Evolutionary conservation across 2,329 filamentous ascomycete species (phyloP), one percentile per base, ranked within the genome.

Genomic region (Cladophialophora yegresii): DNA sequence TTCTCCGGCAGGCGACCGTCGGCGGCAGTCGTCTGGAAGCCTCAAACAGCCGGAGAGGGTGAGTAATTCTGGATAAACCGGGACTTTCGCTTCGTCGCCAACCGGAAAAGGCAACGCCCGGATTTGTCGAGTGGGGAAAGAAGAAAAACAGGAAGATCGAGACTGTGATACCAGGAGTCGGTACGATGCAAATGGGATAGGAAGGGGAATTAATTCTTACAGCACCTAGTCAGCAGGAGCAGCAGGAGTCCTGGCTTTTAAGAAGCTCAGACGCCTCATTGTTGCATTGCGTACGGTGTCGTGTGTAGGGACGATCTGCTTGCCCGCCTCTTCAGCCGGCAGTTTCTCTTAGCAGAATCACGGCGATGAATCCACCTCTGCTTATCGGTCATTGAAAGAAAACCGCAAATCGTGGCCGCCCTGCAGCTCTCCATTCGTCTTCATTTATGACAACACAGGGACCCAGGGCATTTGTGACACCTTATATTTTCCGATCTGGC

Each of bases 81-180:
- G 10, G 36, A 43, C n/a, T 16, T 50, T 12, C 47, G 47, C 47
- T 50, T 50, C 20, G 47, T 10, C 5, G 16, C 47, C 47, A 26
- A 26, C 10, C 20, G 23, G 9, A 22, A 59, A 40, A 47, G 30
- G 54, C 33, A 26, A 43, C 36, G 36, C 5, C 36, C n/a, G 36
- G 36, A 43, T 43, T 43, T 43, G 36, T 56, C 20, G 45, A 51
- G 57, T 33, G 16, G 57, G 22, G 45, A 45, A 51, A 55, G 63
- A 60, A 61, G 61, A 55, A 51, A 43, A 45, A 54, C 40, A 54
- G 47, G 33, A 20, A 43, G 45, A 49, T 49, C 23, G 36, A 55
- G 59, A 26, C 57, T 10, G 26, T 56, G 59, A 43, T 3, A n/a
- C 36, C 8, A 7, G 32, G 33, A 33, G 54, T 53, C 22, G 54